Conservation (phyloP, 805 yeast species). For the Metschnikowia continentalis region DNA sequence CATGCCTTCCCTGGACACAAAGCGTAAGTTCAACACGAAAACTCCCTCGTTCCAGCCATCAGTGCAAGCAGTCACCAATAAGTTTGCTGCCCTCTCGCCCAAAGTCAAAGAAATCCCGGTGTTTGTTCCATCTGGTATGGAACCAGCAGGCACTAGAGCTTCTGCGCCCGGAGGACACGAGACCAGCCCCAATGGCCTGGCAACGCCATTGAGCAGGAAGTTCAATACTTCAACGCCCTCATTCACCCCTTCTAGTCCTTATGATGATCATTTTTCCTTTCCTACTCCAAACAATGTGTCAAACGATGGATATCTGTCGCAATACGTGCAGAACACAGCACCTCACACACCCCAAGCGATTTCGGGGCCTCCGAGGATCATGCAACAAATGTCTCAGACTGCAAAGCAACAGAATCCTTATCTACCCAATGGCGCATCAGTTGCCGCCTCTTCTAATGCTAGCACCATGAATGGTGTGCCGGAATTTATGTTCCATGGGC, state of each 20-base stretch:
- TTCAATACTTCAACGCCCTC: slow-evolving; percentile 40
- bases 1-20: slow-evolving; percentile 10
- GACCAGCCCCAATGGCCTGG: slow-evolving; percentile 10
- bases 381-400: slow-evolving; percentile 13
- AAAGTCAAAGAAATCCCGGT: slow-evolving; percentile 44
- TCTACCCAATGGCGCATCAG: slow-evolving; percentile 12
- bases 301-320: slow-evolving; percentile 6
- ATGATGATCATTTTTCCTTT: slow-evolving; percentile 9
- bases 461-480: slow-evolving; percentile 5
- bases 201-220: slow-evolving; percentile 16
- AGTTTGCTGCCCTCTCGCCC: slow-evolving; percentile 47
- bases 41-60: slow-evolving; percentile 45
- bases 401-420: slow-evolving; percentile 23
- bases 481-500: slow-evolving; percentile 16
- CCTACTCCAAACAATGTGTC: slow-evolving; percentile 1
- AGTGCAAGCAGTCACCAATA: slow-evolving; percentile 25
- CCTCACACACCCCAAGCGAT: slow-evolving; percentile 10
- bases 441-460: slow-evolving; percentile 9
- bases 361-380: slow-evolving; percentile 6
- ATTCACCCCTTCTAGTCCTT: slow-evolving; percentile 31
- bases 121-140: slow-evolving; percentile 43
- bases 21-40: slow-evolving; percentile 34
- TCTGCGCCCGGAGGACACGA: slow-evolving; percentile 6
- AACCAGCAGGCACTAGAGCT: slow-evolving; percentile 6
- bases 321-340: slow-evolving; percentile 12